A percentile compares a stretch with the other conserved stretches of the same genome.
phyloP scores from a whole-genome alignment of 169 alveolate species.

The Miamiensis avidus region DNA sequence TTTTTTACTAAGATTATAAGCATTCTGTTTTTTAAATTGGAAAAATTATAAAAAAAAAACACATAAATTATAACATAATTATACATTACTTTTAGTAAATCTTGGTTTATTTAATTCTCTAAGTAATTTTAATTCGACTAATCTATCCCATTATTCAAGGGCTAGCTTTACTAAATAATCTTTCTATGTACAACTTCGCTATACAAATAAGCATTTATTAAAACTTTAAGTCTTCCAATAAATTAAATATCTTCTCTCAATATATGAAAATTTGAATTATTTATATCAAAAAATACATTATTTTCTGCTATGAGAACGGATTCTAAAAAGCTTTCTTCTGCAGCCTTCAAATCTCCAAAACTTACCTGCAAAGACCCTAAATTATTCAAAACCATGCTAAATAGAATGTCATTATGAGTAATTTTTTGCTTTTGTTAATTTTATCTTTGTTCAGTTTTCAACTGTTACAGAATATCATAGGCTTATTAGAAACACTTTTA shows the following conservation, averaged over 20 bases:
- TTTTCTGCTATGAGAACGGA: background rate
- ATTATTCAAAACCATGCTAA: background rate
- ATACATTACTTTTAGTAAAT: background rate
- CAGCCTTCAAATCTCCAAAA: background rate
- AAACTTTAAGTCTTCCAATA: too few relatives aligned
- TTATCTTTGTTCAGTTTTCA: too few relatives aligned
- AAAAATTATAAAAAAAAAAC: too few relatives aligned
- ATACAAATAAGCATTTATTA: background rate
- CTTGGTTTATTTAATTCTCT: background rate
- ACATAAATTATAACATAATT: too few relatives aligned
- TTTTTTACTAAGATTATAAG: background rate
- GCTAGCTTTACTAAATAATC: too few relatives aligned
- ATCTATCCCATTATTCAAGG: too few relatives aligned
- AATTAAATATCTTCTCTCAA: background rate
- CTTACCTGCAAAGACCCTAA: background rate
- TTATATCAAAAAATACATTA: background rate
- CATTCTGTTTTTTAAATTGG: background rate
- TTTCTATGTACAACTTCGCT: background rate
- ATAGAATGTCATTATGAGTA: too few relatives aligned
- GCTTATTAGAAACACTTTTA: background rate
- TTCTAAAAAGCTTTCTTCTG: background rate
- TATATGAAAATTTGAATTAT: too few relatives aligned
- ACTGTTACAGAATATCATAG: too few relatives aligned
- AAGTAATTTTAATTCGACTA: too few relatives aligned
- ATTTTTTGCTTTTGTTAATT: background rate